A percentile compares a stretch with the other conserved stretches of the same genome.
Evolutionary conservation across 2,329 filamentous ascomycete species (phyloP).

Genomic region (Cercospora sojina): DNA sequence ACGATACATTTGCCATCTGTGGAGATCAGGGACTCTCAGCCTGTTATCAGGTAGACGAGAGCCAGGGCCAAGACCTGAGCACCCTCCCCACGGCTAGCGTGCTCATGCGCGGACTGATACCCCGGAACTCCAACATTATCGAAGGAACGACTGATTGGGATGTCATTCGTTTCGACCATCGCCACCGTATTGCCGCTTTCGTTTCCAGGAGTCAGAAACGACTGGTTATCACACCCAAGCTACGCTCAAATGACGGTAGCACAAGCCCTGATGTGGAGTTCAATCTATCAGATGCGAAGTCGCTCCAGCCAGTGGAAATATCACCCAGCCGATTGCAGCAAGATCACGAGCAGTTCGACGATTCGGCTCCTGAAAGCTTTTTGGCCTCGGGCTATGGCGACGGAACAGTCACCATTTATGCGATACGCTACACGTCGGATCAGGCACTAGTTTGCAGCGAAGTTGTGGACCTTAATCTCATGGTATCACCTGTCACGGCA

Average conservation of each 20-base stretch:
- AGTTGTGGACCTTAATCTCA: slow-evolving; percentile 28
- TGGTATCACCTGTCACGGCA: slow-evolving; percentile 39
- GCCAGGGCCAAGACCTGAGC: slow-evolving; percentile 13
- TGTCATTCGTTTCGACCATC: slow-evolving; percentile 41
- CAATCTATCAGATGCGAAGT: slow-evolving; percentile 20
- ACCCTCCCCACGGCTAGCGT: slow-evolving; percentile 13
- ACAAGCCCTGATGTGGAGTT: slow-evolving; percentile 14
- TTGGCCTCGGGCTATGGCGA: slow-evolving; percentile 45
- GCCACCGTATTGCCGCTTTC: slow-evolving; percentile 39
- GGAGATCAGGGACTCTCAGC: slow-evolving; percentile 38
- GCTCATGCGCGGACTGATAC: slow-evolving; percentile 23
- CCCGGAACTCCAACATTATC: slow-evolving; percentile 20
- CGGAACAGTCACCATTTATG: slow-evolving; percentile 45
- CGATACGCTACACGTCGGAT: slow-evolving; percentile 28
- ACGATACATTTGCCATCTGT: slow-evolving; percentile 46
- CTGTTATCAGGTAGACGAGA: slow-evolving; percentile 26
- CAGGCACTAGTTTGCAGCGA: slow-evolving; percentile 15
- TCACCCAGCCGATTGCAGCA: slow-evolving; percentile 30
- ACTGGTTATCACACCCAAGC: slow-evolving; percentile 37
- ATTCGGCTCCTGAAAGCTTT: slow-evolving; percentile 13
- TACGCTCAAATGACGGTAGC: neutral
- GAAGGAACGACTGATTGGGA: slow-evolving; percentile 25
- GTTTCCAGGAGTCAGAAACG: slow-evolving; percentile 29
- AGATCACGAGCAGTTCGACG: slow-evolving; percentile 6
- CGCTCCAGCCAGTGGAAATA: slow-evolving; percentile 44